Conservation (phyloP, 2,329 filamentous ascomycete species). For the Cytospora piceae region DNA sequence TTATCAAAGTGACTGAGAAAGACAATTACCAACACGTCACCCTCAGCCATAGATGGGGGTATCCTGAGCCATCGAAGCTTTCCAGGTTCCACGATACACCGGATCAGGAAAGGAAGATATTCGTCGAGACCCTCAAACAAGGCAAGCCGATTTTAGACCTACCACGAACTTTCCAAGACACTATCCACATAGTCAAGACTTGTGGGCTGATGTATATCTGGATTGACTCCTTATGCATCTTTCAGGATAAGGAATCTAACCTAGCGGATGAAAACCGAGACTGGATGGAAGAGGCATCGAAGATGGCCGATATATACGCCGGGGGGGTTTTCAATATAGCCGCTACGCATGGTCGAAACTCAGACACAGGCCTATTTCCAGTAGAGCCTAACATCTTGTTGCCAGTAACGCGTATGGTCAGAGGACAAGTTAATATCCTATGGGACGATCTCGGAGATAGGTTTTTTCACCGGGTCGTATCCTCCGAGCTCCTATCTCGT, state of each 20-base stretch:
- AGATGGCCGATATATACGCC: slow-evolving; percentile 6
- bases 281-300: not conserved
- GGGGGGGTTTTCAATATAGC: slow-evolving; percentile 12
- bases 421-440: not conserved
- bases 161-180: not conserved
- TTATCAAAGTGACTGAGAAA: not conserved
- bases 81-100: not conserved
- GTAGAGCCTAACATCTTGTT: not conserved
- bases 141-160: not conserved
- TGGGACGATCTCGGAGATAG: not conserved
- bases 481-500: not conserved
- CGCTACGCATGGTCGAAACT: not conserved
- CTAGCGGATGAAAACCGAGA: not conserved
- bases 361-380: not conserved
- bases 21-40: not conserved
- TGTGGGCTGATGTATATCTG: not conserved
- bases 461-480: not conserved
- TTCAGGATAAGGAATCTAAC: slow-evolving; percentile 6
- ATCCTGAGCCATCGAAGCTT: slow-evolving; percentile 6
- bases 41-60: slow-evolving; percentile 16
- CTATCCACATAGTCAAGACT: not conserved
- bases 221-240: slow-evolving; percentile 11
- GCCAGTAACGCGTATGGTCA: not conserved
- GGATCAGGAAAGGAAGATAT: not conserved
- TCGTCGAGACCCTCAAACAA: not conserved